These are phyloP conservation scores for Kodamaea ohmeri DNA, from an alignment of 1,139 yeast genomes.

Conservation along the genomic window DNA sequence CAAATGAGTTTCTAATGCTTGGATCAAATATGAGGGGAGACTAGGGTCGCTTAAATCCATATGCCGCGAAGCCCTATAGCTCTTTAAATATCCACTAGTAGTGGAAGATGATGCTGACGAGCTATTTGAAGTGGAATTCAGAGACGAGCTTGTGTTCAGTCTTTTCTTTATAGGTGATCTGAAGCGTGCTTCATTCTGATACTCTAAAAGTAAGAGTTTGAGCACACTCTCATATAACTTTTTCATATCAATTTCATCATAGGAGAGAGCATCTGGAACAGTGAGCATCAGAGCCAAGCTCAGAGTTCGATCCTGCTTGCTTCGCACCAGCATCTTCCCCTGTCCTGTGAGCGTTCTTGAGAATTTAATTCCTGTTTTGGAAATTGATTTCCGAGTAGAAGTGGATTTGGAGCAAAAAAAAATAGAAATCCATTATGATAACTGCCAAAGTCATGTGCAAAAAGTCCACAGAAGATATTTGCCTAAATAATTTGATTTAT, in stretches of 20 bases:
- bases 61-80: slow-evolving; percentile 16
- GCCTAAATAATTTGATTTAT: too few relatives aligned
- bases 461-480: too few relatives aligned
- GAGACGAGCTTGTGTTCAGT: slow-evolving; percentile 7
- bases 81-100: slow-evolving; percentile 14
- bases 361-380: slow-evolving; percentile 1
- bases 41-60: slow-evolving; percentile 19
- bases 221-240: slow-evolving; percentile 42
- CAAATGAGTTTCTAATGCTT: slow-evolving; percentile 48
- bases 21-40: slow-evolving; percentile 49
- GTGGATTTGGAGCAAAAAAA: not conserved
- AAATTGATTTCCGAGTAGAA: not conserved
- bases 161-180: slow-evolving; percentile 32
- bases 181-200: slow-evolving; percentile 59
- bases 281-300: slow-evolving; percentile 25
- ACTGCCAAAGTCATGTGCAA: too few relatives aligned
- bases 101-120: not conserved
- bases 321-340: slow-evolving; percentile 7
- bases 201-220: slow-evolving; percentile 52
- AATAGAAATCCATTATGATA: too few relatives aligned
- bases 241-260: slow-evolving; percentile 26
- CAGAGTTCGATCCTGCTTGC: slow-evolving; percentile 15
- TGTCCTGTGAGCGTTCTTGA: slow-evolving; percentile 1
- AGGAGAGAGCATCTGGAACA: slow-evolving; percentile 18
- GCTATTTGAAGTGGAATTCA: slow-evolving; percentile 2